Conservation (phyloP, 306 rosid species). For the Datisca glomerata region DNA sequence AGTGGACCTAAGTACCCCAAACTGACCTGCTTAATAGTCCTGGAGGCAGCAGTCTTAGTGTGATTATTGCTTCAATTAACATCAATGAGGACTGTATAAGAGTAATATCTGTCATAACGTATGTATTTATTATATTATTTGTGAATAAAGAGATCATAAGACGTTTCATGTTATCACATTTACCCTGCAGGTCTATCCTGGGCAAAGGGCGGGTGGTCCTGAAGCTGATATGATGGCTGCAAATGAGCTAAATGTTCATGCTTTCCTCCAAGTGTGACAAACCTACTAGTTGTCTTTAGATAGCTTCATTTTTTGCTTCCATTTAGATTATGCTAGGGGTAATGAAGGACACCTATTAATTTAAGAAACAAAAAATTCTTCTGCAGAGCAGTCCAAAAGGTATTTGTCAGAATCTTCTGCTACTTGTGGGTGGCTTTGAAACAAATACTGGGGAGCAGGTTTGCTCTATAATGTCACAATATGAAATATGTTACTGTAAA, state of each 20-base stretch:
- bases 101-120: too few species aligned
- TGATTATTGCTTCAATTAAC: too few species aligned
- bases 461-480: constrained; percentile 9
- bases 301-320: background rate
- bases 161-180: too few species aligned
- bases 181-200: constrained; percentile 81
- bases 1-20: too few species aligned
- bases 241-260: constrained; percentile 80
- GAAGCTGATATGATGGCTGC: constrained; percentile 97
- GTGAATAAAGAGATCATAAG: too few species aligned
- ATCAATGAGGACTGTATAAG: too few species aligned
- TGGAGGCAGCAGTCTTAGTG: too few species aligned
- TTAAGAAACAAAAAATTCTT: background rate
- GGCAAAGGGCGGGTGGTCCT: constrained; percentile 66
- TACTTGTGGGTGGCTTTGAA: constrained; percentile 89
- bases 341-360: constrained; percentile 1
- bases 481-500: constrained; percentile 3
- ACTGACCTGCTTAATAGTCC: too few species aligned
- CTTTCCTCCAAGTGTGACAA: constrained; percentile 63
- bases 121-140: too few species aligned
- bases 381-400: constrained; percentile 50
- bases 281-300: constrained; percentile 1
- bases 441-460: constrained; percentile 94
- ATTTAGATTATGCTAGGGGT: constrained; percentile 4
- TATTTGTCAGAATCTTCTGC: constrained; percentile 42